Conservation (phyloP, 1,139 yeast genomes). For the Candida labiduridarum region DNA sequence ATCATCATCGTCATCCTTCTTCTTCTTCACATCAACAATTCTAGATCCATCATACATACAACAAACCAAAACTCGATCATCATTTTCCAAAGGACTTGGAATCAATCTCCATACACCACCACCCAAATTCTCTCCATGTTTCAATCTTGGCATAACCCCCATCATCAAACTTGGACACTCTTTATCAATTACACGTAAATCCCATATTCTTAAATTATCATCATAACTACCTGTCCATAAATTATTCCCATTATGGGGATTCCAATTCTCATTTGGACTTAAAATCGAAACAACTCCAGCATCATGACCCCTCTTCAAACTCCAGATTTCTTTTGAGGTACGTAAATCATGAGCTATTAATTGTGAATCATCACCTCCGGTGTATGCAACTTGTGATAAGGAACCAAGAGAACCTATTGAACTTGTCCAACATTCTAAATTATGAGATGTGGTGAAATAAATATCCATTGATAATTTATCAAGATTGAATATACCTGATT, state of each 20-base stretch:
- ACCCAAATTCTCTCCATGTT: conserved; percentile 56
- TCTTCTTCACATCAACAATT: conserved; percentile 39
- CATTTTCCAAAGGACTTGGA: conserved; percentile 59
- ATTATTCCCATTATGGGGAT: conserved; percentile 45
- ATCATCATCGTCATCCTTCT: conserved; percentile 19
- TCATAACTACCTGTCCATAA: conserved; percentile 94
- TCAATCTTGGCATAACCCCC: conserved; percentile 51
- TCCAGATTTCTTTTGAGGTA: conserved; percentile 51
- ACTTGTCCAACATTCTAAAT: conserved; percentile 89
- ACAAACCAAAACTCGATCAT: conserved; percentile 64
- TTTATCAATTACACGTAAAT: conserved; percentile 59
- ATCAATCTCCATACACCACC: conserved; percentile 96
- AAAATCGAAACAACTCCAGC: conserved; percentile 89
- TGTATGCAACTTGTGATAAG: conserved; percentile 60
- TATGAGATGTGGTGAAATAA: conserved; percentile 44
- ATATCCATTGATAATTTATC: conserved; percentile 14
- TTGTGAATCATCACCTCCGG: conserved; percentile 90
- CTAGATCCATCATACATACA: conserved; percentile 97
- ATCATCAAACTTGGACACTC: conserved; percentile 38
- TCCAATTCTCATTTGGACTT: conserved; percentile 46
- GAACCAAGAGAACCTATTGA: conserved; percentile 64
- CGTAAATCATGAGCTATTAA: conserved; percentile 78
- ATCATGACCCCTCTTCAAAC: conserved; percentile 62
- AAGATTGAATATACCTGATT: conserved; percentile 37
- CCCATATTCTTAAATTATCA: conserved; percentile 71